Percentiles rank a stretch among this genome's conserved stretches.
Evolutionary conservation across 768 basidiomycete species (phyloP).

Genomic region (Pleurotus eryngii): DNA sequence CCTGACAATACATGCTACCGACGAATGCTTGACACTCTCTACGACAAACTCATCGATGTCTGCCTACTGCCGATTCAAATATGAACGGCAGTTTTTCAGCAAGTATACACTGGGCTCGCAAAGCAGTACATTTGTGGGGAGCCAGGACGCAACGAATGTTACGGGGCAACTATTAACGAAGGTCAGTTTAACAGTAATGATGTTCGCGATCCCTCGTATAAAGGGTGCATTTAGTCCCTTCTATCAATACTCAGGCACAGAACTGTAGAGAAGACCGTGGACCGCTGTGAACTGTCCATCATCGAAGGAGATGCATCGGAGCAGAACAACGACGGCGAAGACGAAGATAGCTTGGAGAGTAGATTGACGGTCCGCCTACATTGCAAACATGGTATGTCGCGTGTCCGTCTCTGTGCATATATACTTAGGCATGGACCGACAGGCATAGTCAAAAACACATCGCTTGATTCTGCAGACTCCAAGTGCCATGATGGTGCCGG

Average conservation of each 20-base stretch:
- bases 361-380: constrained; percentile 68
- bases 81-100: constrained; percentile 65
- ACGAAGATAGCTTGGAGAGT: constrained; percentile 63
- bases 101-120: constrained; percentile 46
- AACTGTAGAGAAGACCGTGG: constrained; percentile 73
- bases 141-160: constrained; percentile 38
- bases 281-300: constrained; percentile 72
- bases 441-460: constrained; percentile 87
- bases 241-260: constrained; percentile 72
- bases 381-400: constrained; percentile 73
- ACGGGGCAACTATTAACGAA: constrained; percentile 70
- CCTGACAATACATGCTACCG: constrained; percentile 61
- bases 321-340: constrained; percentile 29
- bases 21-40: constrained; percentile 60
- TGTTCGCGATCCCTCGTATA: neutral
- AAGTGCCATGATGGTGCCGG: constrained; percentile 60
- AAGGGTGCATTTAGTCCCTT: constrained; percentile 43
- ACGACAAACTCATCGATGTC: constrained; percentile 79
- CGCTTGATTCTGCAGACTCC: constrained; percentile 59
- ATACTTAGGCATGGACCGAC: constrained; percentile 8
- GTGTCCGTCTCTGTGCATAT: neutral
- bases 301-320: constrained; percentile 32
- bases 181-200: constrained; percentile 31
- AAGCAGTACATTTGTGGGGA: constrained; percentile 16
- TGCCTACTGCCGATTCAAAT: constrained; percentile 79